A percentile compares a stretch with the other conserved stretches of the same genome.
phyloP scores from a whole-genome alignment of 768 basidiomycete genomes.

The Leucocoprinus leucothites region DNA sequence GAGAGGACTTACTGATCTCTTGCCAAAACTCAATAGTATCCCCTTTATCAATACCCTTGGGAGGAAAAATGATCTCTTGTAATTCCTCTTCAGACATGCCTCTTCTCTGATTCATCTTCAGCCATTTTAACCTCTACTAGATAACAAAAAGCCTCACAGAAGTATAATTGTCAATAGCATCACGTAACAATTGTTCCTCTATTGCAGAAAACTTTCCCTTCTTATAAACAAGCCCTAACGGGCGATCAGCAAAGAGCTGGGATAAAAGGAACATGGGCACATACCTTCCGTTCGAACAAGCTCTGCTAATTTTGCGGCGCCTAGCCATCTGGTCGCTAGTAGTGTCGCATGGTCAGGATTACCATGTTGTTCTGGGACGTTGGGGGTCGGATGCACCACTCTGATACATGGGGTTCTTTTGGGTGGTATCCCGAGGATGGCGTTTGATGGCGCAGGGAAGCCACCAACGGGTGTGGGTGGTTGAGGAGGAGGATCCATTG shows the following conservation, averaged over 20 bases:
- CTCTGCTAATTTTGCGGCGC: slow-evolving; percentile 62
- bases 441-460: slow-evolving; percentile 38
- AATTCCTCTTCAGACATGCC: slow-evolving; percentile 54
- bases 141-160: slow-evolving; percentile 35
- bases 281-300: slow-evolving; percentile 68
- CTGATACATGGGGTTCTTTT: slow-evolving; percentile 19
- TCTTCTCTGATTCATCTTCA: slow-evolving; percentile 36
- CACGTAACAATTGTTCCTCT: slow-evolving; percentile 64
- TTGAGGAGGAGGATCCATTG: slow-evolving; percentile 18
- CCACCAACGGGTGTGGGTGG: slow-evolving; percentile 37
- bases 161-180: slow-evolving; percentile 64
- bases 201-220: slow-evolving; percentile 85
- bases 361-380: slow-evolving; percentile 30
- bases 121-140: not conserved
- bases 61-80: slow-evolving; percentile 60
- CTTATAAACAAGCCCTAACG: slow-evolving; percentile 75
- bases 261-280: not conserved
- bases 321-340: slow-evolving; percentile 80
- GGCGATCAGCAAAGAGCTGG: slow-evolving; percentile 1
- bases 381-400: not conserved
- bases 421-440: slow-evolving; percentile 38
- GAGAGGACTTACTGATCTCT: slow-evolving; percentile 60
- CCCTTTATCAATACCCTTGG: slow-evolving; percentile 47
- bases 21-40: slow-evolving; percentile 74
- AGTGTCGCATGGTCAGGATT: slow-evolving; percentile 61